Conservation (phyloP, 192 early-diverging fungal genomes). For the Cetraspora pellucida region DNA sequence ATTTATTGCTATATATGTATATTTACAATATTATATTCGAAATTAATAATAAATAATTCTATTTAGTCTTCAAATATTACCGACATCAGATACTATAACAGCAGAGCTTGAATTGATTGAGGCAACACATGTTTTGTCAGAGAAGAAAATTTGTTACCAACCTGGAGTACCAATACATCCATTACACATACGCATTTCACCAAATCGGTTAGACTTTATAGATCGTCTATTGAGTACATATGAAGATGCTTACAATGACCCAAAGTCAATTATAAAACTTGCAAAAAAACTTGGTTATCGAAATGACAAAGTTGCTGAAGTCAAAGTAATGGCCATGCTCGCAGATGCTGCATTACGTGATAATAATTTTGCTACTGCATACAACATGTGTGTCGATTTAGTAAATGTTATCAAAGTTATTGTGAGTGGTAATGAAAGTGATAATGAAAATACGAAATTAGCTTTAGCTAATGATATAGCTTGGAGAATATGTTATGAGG, state of each 20-base stretch:
- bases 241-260: constrained; percentile 51
- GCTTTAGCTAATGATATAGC: constrained; percentile 26
- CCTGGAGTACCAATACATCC: constrained; percentile 63
- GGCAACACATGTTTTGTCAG: constrained; percentile 65
- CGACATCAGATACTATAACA: constrained; percentile 55
- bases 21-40: too few species aligned
- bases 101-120: constrained; percentile 69
- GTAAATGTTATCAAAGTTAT: constrained; percentile 51
- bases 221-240: constrained; percentile 57
- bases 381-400: constrained; percentile 60
- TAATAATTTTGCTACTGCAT: constrained; percentile 54
- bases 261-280: constrained; percentile 58
- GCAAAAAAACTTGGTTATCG: constrained; percentile 54
- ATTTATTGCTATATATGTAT: too few species aligned
- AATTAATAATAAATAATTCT: neutral
- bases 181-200: constrained; percentile 67
- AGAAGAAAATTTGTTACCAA: constrained; percentile 50
- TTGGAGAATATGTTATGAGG: constrained; percentile 47
- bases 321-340: constrained; percentile 62
- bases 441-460: neutral
- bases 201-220: constrained; percentile 64
- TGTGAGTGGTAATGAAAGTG: neutral
- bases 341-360: constrained; percentile 63
- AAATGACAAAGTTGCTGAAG: constrained; percentile 52
- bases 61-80: constrained; percentile 62